Evolutionary conservation across 2,329 filamentous ascomycete genomes (phyloP), one percentile per base, ranked within the genome.

Genomic region (Fusarium cicatricum): DNA sequence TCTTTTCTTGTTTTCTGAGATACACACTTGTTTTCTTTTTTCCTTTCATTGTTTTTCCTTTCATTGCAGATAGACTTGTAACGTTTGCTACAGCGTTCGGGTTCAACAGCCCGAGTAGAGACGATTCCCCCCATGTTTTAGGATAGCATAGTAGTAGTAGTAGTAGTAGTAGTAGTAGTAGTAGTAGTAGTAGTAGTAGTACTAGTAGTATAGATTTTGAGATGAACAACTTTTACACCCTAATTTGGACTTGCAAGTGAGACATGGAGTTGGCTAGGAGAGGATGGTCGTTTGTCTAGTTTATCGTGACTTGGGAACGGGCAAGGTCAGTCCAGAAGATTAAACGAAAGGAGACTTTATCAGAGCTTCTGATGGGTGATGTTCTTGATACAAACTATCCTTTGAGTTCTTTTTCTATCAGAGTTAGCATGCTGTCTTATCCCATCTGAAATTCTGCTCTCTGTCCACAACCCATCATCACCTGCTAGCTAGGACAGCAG

Each of bases 21-120:
- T 58, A 31, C 23, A 43, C 28, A 40, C 46, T 44, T 51, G 8
- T 4, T 43, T 53, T 4, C 38, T 38, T 2, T 26, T 31, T 15
- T 29, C n/a, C n/a, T n/a, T n/a, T n/a, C n/a, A n/a, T n/a, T n/a
- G n/a, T 36, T 28, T 45, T 52, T 19, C 46, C 60, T 45, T 59
- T 54, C 48, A 46, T 48, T 52, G n/a, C 52, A 65, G 55, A 65
- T 64, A 64, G 64, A 66, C 60, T 64, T 66, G 61, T 53, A 50
- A 12, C 39, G 49, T 53, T 66, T 54, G 39, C 57, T 59, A 61
- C 60, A 52, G 33, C 51, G 54, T 58, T 47, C 49, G 59, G 64
- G 64, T 59, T 56, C 60, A 64, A 64, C 61, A 66, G 47, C 60
- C 57, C 46, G 52, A 46, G 58, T 65, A 65, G 65, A 43, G 60